Conservation (phyloP, 257 asterid genomes). For the Plectranthus barbatus region DNA sequence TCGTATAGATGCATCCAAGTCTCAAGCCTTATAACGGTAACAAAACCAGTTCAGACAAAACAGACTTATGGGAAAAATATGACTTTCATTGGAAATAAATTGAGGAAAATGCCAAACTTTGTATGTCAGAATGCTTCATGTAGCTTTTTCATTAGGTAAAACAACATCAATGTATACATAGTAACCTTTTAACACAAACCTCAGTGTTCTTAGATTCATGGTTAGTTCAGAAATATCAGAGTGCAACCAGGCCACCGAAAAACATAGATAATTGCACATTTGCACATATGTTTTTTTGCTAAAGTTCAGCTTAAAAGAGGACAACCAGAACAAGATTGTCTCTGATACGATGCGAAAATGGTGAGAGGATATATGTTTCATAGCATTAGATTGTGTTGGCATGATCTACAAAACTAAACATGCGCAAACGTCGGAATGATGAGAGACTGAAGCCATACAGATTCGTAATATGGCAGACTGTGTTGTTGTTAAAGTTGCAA, state of each 20-base stretch:
- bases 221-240: neutral
- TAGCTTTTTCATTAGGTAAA: neutral
- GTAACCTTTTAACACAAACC: neutral
- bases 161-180: neutral
- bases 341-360: neutral
- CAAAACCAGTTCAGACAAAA: neutral
- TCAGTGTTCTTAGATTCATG: neutral
- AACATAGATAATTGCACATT: neutral
- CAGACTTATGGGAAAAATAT: neutral
- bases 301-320: neutral
- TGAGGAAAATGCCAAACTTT: neutral
- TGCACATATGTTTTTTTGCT: neutral
- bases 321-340: neutral
- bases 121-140: neutral
- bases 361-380: neutral
- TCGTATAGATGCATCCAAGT: neutral
- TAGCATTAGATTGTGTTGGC: neutral
- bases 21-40: neutral
- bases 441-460: conserved; percentile 35
- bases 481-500: conserved; percentile 34
- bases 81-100: neutral
- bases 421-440: neutral
- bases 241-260: neutral
- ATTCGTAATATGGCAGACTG: conserved; percentile 43
- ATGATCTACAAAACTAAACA: neutral